A percentile compares a stretch with the other conserved stretches of the same genome.
Evolutionary conservation across 2,329 filamentous ascomycete genomes (phyloP).

Genomic region (Macrophomina pseudophaseolina): DNA sequence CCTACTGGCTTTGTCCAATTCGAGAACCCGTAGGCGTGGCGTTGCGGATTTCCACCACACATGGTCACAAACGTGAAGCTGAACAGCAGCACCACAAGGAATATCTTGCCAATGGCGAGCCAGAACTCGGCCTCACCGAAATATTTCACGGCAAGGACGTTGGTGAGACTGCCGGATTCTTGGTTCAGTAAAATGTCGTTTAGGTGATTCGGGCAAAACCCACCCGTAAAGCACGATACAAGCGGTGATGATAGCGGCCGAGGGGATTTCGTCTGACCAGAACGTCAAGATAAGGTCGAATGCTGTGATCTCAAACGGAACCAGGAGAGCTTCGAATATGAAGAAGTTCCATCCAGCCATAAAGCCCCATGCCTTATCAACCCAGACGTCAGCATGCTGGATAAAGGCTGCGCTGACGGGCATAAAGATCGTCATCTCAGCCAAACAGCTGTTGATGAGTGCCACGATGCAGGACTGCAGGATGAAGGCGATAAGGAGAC

Average conservation of each 20-base stretch:
- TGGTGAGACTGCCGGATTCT: background rate
- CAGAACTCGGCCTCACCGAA: constrained; percentile 82
- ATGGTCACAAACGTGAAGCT: constrained; percentile 58
- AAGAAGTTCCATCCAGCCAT: constrained; percentile 87
- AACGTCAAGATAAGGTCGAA: constrained; percentile 77
- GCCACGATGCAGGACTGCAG: constrained; percentile 56
- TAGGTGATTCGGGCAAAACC: constrained; percentile 69
- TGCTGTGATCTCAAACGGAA: constrained; percentile 74
- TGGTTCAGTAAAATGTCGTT: background rate
- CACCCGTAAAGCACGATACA: constrained; percentile 65
- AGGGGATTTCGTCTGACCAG: constrained; percentile 65
- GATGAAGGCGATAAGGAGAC: constrained; percentile 62
- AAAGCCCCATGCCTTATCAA: constrained; percentile 72
- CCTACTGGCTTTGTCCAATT: constrained; percentile 68
- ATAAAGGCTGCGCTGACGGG: constrained; percentile 79
- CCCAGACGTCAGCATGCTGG: constrained; percentile 74
- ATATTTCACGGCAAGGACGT: constrained; percentile 69
- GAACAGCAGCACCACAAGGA: constrained; percentile 73
- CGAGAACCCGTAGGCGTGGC: constrained; percentile 64
- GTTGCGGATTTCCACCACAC: background rate
- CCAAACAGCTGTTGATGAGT: constrained; percentile 38
- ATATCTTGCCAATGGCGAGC: constrained; percentile 73
- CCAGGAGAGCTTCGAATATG: constrained; percentile 69
- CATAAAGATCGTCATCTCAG: constrained; percentile 77
- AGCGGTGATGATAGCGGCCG: constrained; percentile 73